Percentiles rank a stretch among this genome's conserved stretches.
These are phyloP conservation scores for Blastocystis sp. DNA, from an alignment of 352 stramenopile species.

Conservation along the genomic window DNA sequence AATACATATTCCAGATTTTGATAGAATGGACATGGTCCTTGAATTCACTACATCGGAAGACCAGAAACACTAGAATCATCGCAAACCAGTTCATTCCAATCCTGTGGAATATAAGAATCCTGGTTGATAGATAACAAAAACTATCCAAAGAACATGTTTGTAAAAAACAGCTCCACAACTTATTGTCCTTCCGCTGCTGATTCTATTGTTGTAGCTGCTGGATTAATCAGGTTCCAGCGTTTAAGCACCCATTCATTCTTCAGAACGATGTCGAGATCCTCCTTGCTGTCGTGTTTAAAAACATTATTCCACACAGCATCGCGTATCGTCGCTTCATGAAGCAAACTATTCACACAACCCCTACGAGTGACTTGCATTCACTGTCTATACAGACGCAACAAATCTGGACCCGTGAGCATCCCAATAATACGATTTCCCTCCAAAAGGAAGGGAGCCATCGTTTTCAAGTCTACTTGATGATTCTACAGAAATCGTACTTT, in stretches of 20 bases:
- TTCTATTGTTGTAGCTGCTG: background rate
- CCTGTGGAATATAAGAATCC: background rate
- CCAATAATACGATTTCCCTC: background rate
- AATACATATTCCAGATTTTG: background rate
- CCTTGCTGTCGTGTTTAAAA: background rate
- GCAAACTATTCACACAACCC: background rate
- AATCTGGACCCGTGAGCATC: background rate
- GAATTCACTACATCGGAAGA: background rate
- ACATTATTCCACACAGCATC: background rate
- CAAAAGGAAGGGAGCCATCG: background rate
- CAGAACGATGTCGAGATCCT: background rate
- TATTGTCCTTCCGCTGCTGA: background rate
- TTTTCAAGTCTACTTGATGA: background rate
- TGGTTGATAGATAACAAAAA: background rate
- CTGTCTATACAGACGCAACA: background rate
- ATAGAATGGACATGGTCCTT: background rate
- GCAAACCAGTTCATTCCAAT: background rate
- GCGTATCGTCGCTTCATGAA: background rate
- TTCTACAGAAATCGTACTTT: background rate
- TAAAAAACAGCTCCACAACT: background rate
- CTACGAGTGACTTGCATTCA: background rate
- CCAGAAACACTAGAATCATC: background rate
- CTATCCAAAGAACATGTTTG: background rate
- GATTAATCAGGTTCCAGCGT: background rate
- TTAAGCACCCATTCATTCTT: constrained; percentile 13